These are phyloP conservation scores for Diutina ranongensis DNA, from an alignment of 1,139 yeast species.

Conservation along the genomic window DNA sequence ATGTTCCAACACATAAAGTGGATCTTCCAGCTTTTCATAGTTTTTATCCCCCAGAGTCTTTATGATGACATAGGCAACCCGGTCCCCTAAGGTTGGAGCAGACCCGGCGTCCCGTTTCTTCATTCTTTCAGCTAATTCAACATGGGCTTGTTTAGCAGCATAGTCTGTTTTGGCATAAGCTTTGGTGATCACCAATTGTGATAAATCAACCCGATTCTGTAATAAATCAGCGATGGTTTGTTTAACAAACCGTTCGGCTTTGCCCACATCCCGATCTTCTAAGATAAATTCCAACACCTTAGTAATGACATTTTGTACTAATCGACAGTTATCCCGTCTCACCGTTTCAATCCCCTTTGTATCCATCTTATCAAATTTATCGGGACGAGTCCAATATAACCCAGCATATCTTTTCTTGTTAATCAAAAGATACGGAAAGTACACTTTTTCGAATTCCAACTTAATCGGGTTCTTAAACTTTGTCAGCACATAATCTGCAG, in stretches of 20 bases:
- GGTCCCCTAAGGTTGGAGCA: constrained; percentile 94
- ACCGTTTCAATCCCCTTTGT: constrained; percentile 98
- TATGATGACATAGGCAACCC: constrained; percentile 91
- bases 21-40: constrained; percentile 95
- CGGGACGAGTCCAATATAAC: constrained; percentile 84
- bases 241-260: constrained; percentile 78
- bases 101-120: constrained; percentile 93
- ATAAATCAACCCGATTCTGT: constrained; percentile 85
- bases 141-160: constrained; percentile 95
- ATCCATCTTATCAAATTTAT: constrained; percentile 91
- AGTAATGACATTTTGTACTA: constrained; percentile 91
- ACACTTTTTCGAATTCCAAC: constrained; percentile 92
- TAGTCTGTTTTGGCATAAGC: constrained; percentile 85
- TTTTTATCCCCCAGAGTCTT: constrained; percentile 77
- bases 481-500: constrained; percentile 78
- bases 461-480: constrained; percentile 80
- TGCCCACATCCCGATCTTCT: constrained; percentile 81
- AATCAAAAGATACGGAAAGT: constrained; percentile 85
- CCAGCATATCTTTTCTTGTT: constrained; percentile 98
- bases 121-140: constrained; percentile 93
- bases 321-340: constrained; percentile 90
- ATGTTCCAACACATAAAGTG: constrained; percentile 82
- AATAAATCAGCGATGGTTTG: constrained; percentile 81
- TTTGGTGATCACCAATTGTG: constrained; percentile 88
- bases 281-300: constrained; percentile 77